Evolutionary conservation across 805 yeast species (phyloP).

Genomic region (Starmerella powellii): DNA sequence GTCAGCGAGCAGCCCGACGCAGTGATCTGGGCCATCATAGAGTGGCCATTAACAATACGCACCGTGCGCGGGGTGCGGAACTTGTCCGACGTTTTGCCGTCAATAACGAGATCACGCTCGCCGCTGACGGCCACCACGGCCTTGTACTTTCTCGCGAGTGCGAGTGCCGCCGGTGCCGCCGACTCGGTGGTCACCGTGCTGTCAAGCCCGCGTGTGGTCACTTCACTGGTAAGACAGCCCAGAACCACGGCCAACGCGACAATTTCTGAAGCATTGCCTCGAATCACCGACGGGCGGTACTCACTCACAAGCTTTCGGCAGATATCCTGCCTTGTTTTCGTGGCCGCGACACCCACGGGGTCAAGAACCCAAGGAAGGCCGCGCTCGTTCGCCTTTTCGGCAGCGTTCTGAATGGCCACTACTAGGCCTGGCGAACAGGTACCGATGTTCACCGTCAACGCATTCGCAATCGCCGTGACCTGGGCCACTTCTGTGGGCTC

Average conservation of each 20-base stretch:
- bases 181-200: slow-evolving; percentile 15
- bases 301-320: slow-evolving; percentile 40
- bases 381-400: slow-evolving; percentile 43
- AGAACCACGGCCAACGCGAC: slow-evolving; percentile 26
- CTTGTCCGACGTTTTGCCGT: slow-evolving; percentile 4
- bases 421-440: slow-evolving; percentile 30
- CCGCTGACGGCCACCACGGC: slow-evolving; percentile 20
- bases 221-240: slow-evolving; percentile 18
- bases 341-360: slow-evolving; percentile 90
- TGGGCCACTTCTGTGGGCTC: slow-evolving; percentile 53
- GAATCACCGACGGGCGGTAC: slow-evolving; percentile 51
- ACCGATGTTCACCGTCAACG: slow-evolving; percentile 64
- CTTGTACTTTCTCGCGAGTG: slow-evolving; percentile 10
- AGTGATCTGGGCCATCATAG: slow-evolving; percentile 22
- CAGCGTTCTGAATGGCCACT: slow-evolving; percentile 17
- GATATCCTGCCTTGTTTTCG: slow-evolving; percentile 42
- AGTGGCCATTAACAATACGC: slow-evolving; percentile 17
- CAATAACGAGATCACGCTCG: slow-evolving; percentile 16
- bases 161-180: slow-evolving; percentile 16
- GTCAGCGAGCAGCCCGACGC: slow-evolving; percentile 22
- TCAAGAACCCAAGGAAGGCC: slow-evolving; percentile 64
- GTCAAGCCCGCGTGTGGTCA: slow-evolving; percentile 25
- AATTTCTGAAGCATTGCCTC: slow-evolving; percentile 82
- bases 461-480: slow-evolving; percentile 44
- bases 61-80: slow-evolving; percentile 2